Evolutionary conservation across 345 rosid species (phyloP).

Genomic region (Pugionium dolabratum): DNA sequence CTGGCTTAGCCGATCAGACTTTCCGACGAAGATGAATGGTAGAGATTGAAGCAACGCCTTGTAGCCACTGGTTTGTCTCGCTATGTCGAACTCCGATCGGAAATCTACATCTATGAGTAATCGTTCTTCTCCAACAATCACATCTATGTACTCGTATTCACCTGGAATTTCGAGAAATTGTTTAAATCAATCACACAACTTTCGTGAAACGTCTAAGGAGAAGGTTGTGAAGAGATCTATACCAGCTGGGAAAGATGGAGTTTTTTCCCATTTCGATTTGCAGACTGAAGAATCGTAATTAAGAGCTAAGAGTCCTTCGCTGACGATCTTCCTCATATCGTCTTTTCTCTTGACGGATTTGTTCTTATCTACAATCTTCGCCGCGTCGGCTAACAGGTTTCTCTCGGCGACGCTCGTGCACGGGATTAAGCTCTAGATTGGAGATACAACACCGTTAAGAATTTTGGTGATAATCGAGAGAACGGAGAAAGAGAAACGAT

Average conservation of each 20-base stretch:
- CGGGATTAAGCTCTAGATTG: conserved; percentile 63
- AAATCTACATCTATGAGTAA: conserved; percentile 81
- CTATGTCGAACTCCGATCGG: conserved; percentile 94
- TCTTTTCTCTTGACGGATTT: conserved; percentile 67
- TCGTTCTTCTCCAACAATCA: conserved; percentile 63
- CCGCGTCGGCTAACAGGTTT: conserved; percentile 78
- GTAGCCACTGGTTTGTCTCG: conserved; percentile 72
- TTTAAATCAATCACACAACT: conserved; percentile 11
- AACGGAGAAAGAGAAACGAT: not conserved
- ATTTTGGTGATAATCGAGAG: no score
- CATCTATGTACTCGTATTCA: conserved; percentile 90
- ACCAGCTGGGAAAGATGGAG: conserved; percentile 79
- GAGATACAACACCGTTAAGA: not conserved
- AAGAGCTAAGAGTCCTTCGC: conserved; percentile 59
- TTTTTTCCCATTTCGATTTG: conserved; percentile 91
- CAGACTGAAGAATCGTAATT: conserved; percentile 81
- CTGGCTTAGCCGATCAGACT: conserved; percentile 74
- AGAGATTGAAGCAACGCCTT: conserved; percentile 70
- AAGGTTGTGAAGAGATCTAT: not conserved
- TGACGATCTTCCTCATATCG: conserved; percentile 62
- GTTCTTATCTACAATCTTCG: conserved; percentile 79
- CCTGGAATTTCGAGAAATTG: conserved; percentile 44
- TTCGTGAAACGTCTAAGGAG: not conserved
- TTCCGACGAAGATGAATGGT: conserved; percentile 87
- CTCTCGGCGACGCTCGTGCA: conserved; percentile 74